Evolutionary conservation across 495 filamentous ascomycete genomes (phyloP), one percentile per base, ranked within the genome.

Genomic region (Podospora australis): DNA sequence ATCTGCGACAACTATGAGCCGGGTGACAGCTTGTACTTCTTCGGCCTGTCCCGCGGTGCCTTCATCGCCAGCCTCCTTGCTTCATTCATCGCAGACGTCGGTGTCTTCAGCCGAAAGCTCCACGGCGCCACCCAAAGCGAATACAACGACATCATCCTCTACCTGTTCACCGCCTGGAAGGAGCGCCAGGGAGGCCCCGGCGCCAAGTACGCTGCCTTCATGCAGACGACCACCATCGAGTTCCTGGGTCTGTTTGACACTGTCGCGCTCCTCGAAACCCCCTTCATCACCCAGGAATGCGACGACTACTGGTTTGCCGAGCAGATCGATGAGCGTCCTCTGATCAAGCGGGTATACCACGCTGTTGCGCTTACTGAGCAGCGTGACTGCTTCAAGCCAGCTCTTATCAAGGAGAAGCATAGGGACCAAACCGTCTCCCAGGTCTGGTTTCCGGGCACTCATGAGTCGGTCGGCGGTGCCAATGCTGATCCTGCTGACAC

Each of bases 401-500:
- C 30, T n/a, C 21, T 48, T 11, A 40, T 24, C 25, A 20, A 29
- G 19, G 40, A 34, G 19, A 4, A 19, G 7, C 19, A 17, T n/a
- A 20, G 4, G 11, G 39, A 35, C 16, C 38, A 67, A 40, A 59
- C 67, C 39, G 52, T 68, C 20, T 51, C 63, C 30, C 68, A 71
- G 25, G 55, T 70, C 8, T 71, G 66, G 67, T 70, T 71, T 34
- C 56, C 66, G 0, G 67, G 69, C 9, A 72, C 74, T 44, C 83
- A 87, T 59, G 80, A 73, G 26, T 83, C 85, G 56, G 78, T 86
- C 41, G 83, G 83, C 21, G 83, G 84, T 26, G 83, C 84, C 1
- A 87, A 82, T 81, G 73, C 69, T 30, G 58, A 80, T 3, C 55
- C 60, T 0, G 50, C 63, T 4, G 74, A 67, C 3, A 79, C 83